Percentiles rank a stretch among this genome's conserved stretches.
Conservation (phyloP, 1,139 yeast species). For the Pneumocystis murina region DNA sequence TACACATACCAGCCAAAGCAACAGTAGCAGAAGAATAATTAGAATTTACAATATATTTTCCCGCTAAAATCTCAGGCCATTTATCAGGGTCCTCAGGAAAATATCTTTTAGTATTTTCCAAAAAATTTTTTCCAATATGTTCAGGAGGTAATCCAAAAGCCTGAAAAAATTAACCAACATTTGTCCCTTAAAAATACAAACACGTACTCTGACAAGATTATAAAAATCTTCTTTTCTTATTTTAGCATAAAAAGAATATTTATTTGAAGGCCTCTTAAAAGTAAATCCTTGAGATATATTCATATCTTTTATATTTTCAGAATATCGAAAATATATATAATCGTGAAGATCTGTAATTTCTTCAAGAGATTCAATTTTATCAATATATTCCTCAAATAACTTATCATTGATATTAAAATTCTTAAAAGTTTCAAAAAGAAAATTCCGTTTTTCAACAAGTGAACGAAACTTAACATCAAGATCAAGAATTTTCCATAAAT, state of each 20-base stretch:
- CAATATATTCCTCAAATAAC: constrained; percentile 40
- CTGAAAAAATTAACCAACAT: constrained; percentile 14
- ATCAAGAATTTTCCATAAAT: constrained; percentile 78
- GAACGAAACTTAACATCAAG: constrained; percentile 85
- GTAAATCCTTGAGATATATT: constrained; percentile 13
- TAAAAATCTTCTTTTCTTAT: constrained; percentile 53
- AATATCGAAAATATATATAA: constrained; percentile 65
- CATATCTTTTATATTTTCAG: constrained; percentile 39
- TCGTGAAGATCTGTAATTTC: constrained; percentile 82
- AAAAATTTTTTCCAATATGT: constrained; percentile 72
- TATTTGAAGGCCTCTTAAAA: constrained; percentile 45
- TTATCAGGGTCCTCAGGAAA: constrained; percentile 52
- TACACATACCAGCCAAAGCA: constrained; percentile 33
- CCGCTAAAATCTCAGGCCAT: constrained; percentile 51
- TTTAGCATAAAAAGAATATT: constrained; percentile 61
- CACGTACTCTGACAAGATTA: constrained; percentile 36
- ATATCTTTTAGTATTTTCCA: constrained; percentile 56
- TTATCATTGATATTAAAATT: constrained; percentile 45
- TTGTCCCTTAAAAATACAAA: background rate
- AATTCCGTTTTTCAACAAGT: constrained; percentile 56
- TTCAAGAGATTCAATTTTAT: constrained; percentile 48
- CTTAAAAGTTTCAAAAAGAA: constrained; percentile 44
- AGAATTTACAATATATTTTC: constrained; percentile 30
- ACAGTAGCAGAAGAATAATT: constrained; percentile 28
- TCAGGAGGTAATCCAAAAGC: constrained; percentile 67